Percentiles rank a stretch among this genome's conserved stretches.
Evolutionary conservation across 257 asterid species (phyloP).

Genomic region (Plantago elongata): DNA sequence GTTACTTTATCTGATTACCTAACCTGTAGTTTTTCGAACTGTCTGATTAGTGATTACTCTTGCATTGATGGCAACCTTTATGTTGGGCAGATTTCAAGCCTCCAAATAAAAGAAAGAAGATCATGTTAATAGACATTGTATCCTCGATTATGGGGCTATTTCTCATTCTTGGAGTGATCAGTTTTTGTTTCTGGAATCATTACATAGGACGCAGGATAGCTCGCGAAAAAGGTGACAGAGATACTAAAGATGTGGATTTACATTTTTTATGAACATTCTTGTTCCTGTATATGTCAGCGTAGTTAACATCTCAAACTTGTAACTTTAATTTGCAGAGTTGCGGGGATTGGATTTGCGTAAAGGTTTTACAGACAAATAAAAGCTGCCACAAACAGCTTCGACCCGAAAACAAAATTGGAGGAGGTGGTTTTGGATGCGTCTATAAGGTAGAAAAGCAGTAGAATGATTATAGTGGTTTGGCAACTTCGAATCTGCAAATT

Average conservation of each 20-base stretch:
- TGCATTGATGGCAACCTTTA: not conserved
- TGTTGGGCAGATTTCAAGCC: conserved; percentile 41
- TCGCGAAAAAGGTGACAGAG: conserved; percentile 40
- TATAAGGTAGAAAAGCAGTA: conserved; percentile 35
- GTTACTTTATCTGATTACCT: too few relatives aligned
- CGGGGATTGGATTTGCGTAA: conserved; percentile 46
- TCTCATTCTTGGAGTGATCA: conserved; percentile 26
- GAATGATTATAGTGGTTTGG: too few relatives aligned
- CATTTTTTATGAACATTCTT: too few relatives aligned
- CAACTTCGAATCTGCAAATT: too few relatives aligned
- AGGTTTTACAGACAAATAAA: conserved; percentile 55
- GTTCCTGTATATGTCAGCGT: too few relatives aligned
- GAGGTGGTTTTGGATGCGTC: conserved; percentile 67
- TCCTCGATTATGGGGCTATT: conserved; percentile 21
- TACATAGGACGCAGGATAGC: conserved; percentile 28
- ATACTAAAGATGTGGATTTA: too few relatives aligned
- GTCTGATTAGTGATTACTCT: not conserved
- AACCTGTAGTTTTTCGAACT: not conserved
- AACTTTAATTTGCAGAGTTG: conserved; percentile 30
- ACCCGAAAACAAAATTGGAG: conserved; percentile 52
- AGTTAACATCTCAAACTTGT: conserved; percentile 3
- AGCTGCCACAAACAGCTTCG: conserved; percentile 53
- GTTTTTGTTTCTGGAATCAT: conserved; percentile 35
- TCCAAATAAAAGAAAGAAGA: conserved; percentile 35
- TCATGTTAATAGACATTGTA: conserved; percentile 36